Percentiles rank a stretch among this genome's conserved stretches.
These are phyloP conservation scores for Aureoboletus auriporus DNA, from an alignment of 768 basidiomycete species.

Conservation along the genomic window DNA sequence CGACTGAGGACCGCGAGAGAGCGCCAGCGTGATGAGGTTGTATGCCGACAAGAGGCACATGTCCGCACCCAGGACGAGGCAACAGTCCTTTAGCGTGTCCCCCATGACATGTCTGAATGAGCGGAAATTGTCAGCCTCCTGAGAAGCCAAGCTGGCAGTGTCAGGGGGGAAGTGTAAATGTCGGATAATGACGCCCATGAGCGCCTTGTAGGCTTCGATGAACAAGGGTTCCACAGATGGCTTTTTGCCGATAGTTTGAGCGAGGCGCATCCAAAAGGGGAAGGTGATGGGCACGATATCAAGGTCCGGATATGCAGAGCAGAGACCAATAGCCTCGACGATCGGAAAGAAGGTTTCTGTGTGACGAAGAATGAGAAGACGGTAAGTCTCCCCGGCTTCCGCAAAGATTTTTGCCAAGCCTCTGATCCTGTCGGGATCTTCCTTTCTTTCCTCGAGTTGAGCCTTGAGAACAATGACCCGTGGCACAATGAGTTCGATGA, in stretches of 20 bases:
- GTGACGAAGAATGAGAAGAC: slow-evolving; percentile 81
- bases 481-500: slow-evolving; percentile 86
- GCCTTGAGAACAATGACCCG: slow-evolving; percentile 73
- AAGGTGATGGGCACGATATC: slow-evolving; percentile 98
- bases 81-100: slow-evolving; percentile 98
- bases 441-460: slow-evolving; percentile 52
- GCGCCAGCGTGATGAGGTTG: slow-evolving; percentile 71
- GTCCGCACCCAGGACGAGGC: slow-evolving; percentile 85
- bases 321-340: slow-evolving; percentile 90
- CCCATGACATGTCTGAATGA: slow-evolving; percentile 98
- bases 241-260: slow-evolving; percentile 82
- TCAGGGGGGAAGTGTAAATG: slow-evolving; percentile 93
- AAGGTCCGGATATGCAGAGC: slow-evolving; percentile 88
- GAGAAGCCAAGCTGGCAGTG: slow-evolving; percentile 54
- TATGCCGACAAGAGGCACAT: slow-evolving; percentile 78
- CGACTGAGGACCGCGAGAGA: slow-evolving; percentile 53
- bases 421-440: slow-evolving; percentile 85
- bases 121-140: slow-evolving; percentile 92
- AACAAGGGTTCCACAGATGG: slow-evolving; percentile 71
- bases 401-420: slow-evolving; percentile 89
- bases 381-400: slow-evolving; percentile 98
- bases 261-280: slow-evolving; percentile 96
- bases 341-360: slow-evolving; percentile 92
- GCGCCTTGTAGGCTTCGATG: slow-evolving; percentile 73
- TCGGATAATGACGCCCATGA: slow-evolving; percentile 81